Conservation (phyloP, 192 early-diverging fungal genomes). For the Backusella mclennaniae region DNA sequence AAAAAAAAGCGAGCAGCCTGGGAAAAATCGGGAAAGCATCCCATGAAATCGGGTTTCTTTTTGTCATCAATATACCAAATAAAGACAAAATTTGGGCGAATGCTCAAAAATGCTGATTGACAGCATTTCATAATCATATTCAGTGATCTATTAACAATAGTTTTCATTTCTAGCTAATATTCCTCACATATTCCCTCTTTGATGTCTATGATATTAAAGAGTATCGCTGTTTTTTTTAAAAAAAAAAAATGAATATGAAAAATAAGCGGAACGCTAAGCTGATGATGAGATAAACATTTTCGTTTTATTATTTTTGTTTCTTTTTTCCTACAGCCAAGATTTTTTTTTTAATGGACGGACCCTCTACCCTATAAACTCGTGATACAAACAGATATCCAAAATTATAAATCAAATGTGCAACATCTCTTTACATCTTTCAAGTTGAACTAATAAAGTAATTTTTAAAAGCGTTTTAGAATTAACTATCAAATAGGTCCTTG, state of each 20-base stretch:
- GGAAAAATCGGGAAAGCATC: background rate
- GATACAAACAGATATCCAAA: background rate
- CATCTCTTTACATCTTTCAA: background rate
- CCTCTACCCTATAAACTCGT: background rate
- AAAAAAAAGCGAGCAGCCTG: background rate
- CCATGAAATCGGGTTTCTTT: background rate
- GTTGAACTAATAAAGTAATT: constrained; percentile 3
- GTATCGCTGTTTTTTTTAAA: too few relatives aligned
- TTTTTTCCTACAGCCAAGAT: background rate
- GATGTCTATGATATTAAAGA: background rate
- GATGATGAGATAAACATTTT: constrained; percentile 1
- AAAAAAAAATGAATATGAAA: background rate
- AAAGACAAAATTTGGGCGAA: background rate
- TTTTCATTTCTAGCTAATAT: too few relatives aligned
- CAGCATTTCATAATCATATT: background rate
- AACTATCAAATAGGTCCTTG: background rate
- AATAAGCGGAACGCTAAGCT: background rate
- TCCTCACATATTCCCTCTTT: too few relatives aligned
- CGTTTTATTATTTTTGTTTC: background rate
- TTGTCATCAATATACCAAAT: background rate
- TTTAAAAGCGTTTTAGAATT: background rate
- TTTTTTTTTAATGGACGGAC: background rate
- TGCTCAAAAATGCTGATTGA: background rate
- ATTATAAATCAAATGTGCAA: background rate
- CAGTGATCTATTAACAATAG: too few relatives aligned